Percentiles rank a stretch among this genome's conserved stretches.
Evolutionary conservation across 139 green algal species (phyloP).

Genomic region (Nannochloris sp.): DNA sequence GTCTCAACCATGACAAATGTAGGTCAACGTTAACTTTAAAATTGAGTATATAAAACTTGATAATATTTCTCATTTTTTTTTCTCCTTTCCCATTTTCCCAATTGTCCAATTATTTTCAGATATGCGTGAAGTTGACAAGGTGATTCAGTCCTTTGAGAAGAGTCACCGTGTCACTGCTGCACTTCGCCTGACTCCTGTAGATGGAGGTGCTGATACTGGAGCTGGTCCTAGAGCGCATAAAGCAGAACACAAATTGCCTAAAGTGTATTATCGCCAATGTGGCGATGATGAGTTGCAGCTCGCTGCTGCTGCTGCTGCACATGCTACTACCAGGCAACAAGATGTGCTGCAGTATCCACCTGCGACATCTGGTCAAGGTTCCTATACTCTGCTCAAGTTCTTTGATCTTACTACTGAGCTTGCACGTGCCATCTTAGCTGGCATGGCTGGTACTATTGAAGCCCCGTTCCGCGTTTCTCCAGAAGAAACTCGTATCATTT

Average conservation of each 20-base stretch:
- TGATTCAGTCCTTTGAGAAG: too few species aligned
- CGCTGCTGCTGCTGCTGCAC: slow-evolving; percentile 26
- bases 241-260: too few species aligned
- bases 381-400: slow-evolving; percentile 29
- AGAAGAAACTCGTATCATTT: slow-evolving; percentile 45
- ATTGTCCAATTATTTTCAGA: slow-evolving; percentile 33
- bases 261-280: too few species aligned
- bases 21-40: too few species aligned
- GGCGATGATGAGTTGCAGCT: too few species aligned
- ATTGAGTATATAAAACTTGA: not conserved
- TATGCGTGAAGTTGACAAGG: too few species aligned
- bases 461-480: slow-evolving; percentile 28
- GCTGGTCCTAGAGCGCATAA: too few species aligned
- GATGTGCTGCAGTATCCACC: not conserved
- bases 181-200: too few species aligned
- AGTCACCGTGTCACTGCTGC: too few species aligned
- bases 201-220: too few species aligned
- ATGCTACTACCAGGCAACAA: slow-evolving; percentile 16
- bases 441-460: not conserved
- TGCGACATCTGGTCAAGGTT: slow-evolving; percentile 37
- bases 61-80: not conserved
- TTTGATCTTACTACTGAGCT: slow-evolving; percentile 24
- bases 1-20: too few species aligned
- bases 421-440: slow-evolving; percentile 47
- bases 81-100: not conserved